phyloP scores from a whole-genome alignment of 768 basidiomycete genomes.

The Hypholoma sublateritium region DNA sequence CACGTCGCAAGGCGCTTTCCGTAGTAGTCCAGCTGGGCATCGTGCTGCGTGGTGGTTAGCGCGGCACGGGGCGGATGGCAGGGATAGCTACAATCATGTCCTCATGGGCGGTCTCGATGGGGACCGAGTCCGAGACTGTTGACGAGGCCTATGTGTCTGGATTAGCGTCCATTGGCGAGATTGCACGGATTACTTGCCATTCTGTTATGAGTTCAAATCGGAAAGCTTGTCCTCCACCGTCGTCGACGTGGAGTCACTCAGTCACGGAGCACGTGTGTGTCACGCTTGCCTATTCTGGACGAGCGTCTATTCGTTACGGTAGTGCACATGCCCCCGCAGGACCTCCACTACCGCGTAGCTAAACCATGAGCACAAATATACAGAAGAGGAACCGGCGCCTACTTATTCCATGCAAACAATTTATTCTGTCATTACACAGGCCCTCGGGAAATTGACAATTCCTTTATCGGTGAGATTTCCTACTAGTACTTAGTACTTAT shows the following conservation, averaged over 20 bases:
- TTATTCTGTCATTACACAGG: no score
- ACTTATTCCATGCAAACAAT: no score
- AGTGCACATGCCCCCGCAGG: no score
- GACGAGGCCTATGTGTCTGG: constrained; percentile 40
- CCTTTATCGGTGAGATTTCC: no score
- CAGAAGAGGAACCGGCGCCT: no score
- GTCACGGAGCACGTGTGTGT: constrained; percentile 2
- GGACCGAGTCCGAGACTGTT: constrained; percentile 66
- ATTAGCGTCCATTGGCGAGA: not conserved
- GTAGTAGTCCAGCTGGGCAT: constrained; percentile 97
- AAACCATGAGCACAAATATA: no score
- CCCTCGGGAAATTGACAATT: no score
- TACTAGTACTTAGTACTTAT: no score
- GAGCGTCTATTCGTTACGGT: no score
- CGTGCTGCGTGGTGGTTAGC: constrained; percentile 61
- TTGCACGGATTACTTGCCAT: constrained; percentile 9
- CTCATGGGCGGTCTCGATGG: constrained; percentile 94
- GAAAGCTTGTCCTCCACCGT: not conserved
- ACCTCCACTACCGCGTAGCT: no score
- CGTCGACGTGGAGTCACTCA: constrained; percentile 5
- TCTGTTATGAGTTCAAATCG: not conserved
- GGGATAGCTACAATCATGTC: constrained; percentile 84
- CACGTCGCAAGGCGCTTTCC: constrained; percentile 96
- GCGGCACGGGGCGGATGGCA: not conserved
- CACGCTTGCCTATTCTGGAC: not conserved